phyloP scores from a whole-genome alignment of 495 filamentous ascomycete species.

The Amniculicola lignicola region DNA sequence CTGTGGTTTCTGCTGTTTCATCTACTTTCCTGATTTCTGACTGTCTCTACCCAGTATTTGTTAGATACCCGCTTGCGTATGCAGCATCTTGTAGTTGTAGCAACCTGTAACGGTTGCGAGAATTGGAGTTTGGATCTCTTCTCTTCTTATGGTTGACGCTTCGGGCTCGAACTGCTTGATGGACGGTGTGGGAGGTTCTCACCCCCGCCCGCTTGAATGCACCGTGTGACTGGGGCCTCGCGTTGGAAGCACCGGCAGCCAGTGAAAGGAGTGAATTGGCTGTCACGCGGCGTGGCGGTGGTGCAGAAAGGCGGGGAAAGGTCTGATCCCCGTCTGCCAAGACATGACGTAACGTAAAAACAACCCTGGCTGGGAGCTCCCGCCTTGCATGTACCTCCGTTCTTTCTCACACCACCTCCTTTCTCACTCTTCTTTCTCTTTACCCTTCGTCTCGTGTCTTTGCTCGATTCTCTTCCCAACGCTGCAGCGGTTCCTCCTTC shows the following conservation, averaged over 20 bases:
- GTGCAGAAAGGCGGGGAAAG: neutral
- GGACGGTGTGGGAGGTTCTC: too few species aligned
- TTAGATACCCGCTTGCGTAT: slow-evolving; percentile 17
- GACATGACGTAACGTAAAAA: neutral
- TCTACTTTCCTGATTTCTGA: neutral
- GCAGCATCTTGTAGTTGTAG: neutral
- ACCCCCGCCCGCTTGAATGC: too few species aligned
- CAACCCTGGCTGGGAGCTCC: neutral
- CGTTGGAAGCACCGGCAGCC: neutral
- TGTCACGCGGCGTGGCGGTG: slow-evolving; percentile 6
- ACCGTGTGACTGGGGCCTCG: too few species aligned
- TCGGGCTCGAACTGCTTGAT: too few species aligned
- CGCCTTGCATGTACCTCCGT: too few species aligned
- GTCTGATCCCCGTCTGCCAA: neutral
- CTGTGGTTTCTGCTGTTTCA: neutral
- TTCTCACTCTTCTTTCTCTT: too few species aligned
- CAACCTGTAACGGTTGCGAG: neutral
- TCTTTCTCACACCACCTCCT: too few species aligned
- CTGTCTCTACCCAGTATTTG: neutral
- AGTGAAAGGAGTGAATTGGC: neutral
- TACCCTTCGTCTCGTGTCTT: too few species aligned
- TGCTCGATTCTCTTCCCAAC: too few species aligned
- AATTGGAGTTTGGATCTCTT: too few species aligned
- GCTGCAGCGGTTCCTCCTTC: too few species aligned
- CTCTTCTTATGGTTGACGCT: too few species aligned